phyloP scores from a whole-genome alignment of 2,329 filamentous ascomycete species.

The Diplodia mutila region DNA sequence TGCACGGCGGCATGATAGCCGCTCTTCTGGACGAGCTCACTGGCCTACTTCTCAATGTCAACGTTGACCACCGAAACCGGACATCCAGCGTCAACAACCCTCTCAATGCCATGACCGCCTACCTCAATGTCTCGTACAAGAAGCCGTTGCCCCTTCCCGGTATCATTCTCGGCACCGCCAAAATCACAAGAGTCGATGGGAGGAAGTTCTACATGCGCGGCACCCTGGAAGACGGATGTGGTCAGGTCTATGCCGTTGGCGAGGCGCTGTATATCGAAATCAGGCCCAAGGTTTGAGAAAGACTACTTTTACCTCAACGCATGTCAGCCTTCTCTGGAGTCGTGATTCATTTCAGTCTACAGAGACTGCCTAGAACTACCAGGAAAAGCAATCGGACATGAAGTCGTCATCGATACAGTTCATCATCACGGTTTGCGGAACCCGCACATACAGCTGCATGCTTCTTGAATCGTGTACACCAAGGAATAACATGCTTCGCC shows the following conservation, averaged over 20 bases:
- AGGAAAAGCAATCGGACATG: not conserved
- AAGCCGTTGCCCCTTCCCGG: constrained; percentile 57
- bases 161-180: constrained; percentile 53
- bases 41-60: constrained; percentile 55
- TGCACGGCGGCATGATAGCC: constrained; percentile 63
- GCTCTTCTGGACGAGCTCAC: constrained; percentile 63
- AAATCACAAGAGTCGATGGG: constrained; percentile 53
- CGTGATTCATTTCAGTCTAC: not conserved
- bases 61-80: constrained; percentile 36
- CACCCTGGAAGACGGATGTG: constrained; percentile 55
- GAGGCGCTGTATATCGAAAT: constrained; percentile 57
- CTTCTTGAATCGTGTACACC: not conserved
- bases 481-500: no score
- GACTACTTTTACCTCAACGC: not conserved
- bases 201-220: constrained; percentile 59
- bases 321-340: not conserved
- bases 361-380: not conserved
- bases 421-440: not conserved
- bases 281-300: constrained; percentile 1
- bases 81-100: not conserved
- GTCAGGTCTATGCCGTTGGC: constrained; percentile 53
- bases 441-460: not conserved
- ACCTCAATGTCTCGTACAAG: constrained; percentile 60
- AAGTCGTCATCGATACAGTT: not conserved
- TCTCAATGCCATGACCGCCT: constrained; percentile 49